Evolutionary conservation across 768 basidiomycete species (phyloP), one percentile per base, ranked within the genome.

Genomic region (Coprinopsis strossmayeri): DNA sequence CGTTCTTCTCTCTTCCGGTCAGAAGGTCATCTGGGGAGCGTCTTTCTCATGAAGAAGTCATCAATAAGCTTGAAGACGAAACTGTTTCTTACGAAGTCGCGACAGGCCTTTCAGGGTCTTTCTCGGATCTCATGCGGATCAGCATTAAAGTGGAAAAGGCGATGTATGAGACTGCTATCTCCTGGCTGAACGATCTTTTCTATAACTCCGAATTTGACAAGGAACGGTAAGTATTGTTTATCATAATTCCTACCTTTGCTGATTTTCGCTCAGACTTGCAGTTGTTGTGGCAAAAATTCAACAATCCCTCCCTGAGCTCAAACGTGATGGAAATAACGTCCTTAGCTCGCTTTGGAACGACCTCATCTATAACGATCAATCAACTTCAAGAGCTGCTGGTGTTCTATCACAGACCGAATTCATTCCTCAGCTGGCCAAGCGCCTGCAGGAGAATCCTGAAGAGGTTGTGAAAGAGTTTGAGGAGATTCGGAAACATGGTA

Each of bases 1-100:
- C 91, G 1, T 89, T 99, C 72, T 98, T 96, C 65, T 82, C 89
- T 12, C 73, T 98, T 0, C 92, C 94, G 2, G 76, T 99, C 27
- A 78, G 69, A 41, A 73, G 84, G 26, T 70, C 78, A 34, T 74
- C 74, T 46, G 95, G 94, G 2, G 77, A 83, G 53, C 66, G 68
- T 32, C 68, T 98, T 38, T 71, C 76, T 9, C 89, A 93, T 54
- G 96, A 98, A 65, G 81, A 94, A 48, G 96, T 97, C 23, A 77
- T 97, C 52, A 85, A 94, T 64, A 79, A 80, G 53, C 79, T 99
- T 1, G 92, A 96, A 58, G 77, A 92, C 62, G 86, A 89, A 55
- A 97, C 96, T 0, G 91, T 98, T 21, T 81, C 79, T 2, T 96
- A 97, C 61, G 84, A 87, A 48, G 77, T 77, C 48, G 73, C 73